Evolutionary conservation across 345 rosid genomes (phyloP).

Genomic region (Syzygium oleosum): DNA sequence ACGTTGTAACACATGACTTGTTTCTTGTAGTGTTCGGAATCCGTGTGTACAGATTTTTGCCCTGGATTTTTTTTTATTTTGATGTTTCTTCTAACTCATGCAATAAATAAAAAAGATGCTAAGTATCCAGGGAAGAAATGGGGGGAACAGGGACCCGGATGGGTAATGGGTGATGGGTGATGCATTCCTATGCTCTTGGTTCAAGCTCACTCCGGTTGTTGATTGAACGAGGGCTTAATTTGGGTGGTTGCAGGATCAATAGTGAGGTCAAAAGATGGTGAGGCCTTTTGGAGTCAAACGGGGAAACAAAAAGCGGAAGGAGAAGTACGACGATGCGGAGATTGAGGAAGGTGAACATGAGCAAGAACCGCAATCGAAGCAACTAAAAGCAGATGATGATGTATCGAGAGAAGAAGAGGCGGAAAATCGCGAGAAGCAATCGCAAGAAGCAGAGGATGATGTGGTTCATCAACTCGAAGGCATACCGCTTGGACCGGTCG

Average conservation of each 20-base stretch:
- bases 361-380: conserved; percentile 10
- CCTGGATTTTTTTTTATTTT: too few relatives aligned
- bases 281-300: conserved; percentile 54
- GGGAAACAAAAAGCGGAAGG: conserved; percentile 55
- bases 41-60: neutral
- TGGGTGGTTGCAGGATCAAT: neutral
- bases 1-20: neutral
- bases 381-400: conserved; percentile 7
- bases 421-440: conserved; percentile 11
- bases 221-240: neutral
- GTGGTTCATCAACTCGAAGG: conserved; percentile 34
- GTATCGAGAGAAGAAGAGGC: conserved; percentile 10
- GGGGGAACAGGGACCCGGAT: neutral
- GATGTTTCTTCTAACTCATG: neutral
- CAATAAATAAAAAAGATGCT: neutral
- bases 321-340: conserved; percentile 47
- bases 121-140: neutral
- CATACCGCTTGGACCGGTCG: conserved; percentile 34
- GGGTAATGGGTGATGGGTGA: neutral
- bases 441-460: conserved; percentile 14
- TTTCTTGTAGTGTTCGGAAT: neutral
- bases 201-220: neutral
- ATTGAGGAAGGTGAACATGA: conserved; percentile 26
- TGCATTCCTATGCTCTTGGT: neutral
- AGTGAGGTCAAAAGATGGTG: conserved; percentile 36